These are phyloP conservation scores for Elongisporangium prolatum DNA, from an alignment of 352 stramenopile genomes.

Conservation along the genomic window DNA sequence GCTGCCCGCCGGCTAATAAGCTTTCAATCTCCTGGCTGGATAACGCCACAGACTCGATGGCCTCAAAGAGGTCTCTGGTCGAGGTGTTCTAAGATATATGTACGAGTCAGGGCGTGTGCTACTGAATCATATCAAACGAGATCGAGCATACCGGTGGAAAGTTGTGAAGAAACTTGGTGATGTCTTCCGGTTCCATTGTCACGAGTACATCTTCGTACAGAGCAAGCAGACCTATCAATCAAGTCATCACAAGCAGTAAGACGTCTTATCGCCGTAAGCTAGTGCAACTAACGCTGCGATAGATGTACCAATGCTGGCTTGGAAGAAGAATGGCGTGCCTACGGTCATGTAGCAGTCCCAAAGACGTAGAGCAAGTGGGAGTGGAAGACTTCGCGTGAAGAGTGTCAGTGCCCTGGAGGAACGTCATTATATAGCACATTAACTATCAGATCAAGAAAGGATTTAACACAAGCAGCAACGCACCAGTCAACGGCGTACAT, in stretches of 20 bases:
- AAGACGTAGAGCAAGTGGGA: conserved; percentile 68
- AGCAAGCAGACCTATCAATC: conserved; percentile 44
- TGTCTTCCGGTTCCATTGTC: conserved; percentile 64
- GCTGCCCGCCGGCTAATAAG: conserved; percentile 56
- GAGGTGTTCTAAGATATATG: conserved; percentile 34
- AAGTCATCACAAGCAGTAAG: neutral
- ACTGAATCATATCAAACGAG: neutral
- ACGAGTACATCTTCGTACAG: conserved; percentile 72
- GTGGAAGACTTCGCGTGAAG: conserved; percentile 70
- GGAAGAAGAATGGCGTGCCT: conserved; percentile 84
- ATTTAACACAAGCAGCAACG: conserved; percentile 3
- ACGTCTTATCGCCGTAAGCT: neutral
- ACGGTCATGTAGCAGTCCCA: conserved; percentile 83
- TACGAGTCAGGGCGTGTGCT: neutral
- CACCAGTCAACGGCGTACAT: conserved; percentile 88
- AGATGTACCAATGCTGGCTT: conserved; percentile 71
- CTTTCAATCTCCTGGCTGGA: conserved; percentile 68
- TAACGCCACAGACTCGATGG: conserved; percentile 60
- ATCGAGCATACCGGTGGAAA: conserved; percentile 42
- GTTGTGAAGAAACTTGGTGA: conserved; percentile 80
- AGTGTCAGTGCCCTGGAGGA: conserved; percentile 62
- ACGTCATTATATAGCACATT: too few relatives aligned
- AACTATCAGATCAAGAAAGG: too few relatives aligned
- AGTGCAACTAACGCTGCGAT: neutral
- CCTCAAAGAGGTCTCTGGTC: conserved; percentile 53